Evolutionary conservation across 2,329 filamentous ascomycete genomes (phyloP).

Genomic region (Xylariaceae sp.): DNA sequence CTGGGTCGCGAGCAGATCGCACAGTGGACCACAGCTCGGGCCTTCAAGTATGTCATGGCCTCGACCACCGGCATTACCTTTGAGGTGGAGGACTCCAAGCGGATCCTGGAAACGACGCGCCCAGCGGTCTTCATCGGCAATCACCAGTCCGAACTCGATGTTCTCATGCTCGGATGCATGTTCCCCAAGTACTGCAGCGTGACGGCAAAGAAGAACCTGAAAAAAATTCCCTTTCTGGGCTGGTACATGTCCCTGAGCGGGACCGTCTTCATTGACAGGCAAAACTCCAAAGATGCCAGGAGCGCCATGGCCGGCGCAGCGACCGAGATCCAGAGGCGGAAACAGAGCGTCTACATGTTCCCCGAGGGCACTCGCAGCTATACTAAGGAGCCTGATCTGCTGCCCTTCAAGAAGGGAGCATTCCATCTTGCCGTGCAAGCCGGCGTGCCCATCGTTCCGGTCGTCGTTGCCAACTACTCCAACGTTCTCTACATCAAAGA

Average conservation of each 20-base stretch:
- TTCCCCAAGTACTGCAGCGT: slow-evolving; percentile 91
- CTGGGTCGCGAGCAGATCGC: slow-evolving; percentile 66
- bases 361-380: slow-evolving; percentile 92
- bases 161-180: slow-evolving; percentile 79
- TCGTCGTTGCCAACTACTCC: slow-evolving; percentile 74
- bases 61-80: slow-evolving; percentile 72
- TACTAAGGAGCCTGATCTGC: slow-evolving; percentile 66
- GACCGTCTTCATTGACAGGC: slow-evolving; percentile 91
- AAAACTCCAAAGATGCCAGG: slow-evolving; percentile 73
- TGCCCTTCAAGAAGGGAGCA: slow-evolving; percentile 98
- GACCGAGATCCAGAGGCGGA: slow-evolving; percentile 63
- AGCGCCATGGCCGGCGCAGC: slow-evolving; percentile 81
- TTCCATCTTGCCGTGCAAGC: slow-evolving; percentile 95
- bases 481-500: slow-evolving; percentile 60
- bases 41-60: slow-evolving; percentile 75
- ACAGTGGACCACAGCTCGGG: slow-evolving; percentile 76
- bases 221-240: slow-evolving; percentile 73
- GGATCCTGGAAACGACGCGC: slow-evolving; percentile 55
- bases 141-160: slow-evolving; percentile 93
- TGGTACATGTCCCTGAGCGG: slow-evolving; percentile 91
- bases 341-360: slow-evolving; percentile 78
- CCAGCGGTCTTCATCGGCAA: slow-evolving; percentile 91
- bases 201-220: slow-evolving; percentile 82
- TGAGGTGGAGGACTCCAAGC: slow-evolving; percentile 58
- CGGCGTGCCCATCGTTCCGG: slow-evolving; percentile 83